A percentile compares a stretch with the other conserved stretches of the same genome.
phyloP scores from a whole-genome alignment of 768 basidiomycete genomes.

The Candolleomyces eurysporus region DNA sequence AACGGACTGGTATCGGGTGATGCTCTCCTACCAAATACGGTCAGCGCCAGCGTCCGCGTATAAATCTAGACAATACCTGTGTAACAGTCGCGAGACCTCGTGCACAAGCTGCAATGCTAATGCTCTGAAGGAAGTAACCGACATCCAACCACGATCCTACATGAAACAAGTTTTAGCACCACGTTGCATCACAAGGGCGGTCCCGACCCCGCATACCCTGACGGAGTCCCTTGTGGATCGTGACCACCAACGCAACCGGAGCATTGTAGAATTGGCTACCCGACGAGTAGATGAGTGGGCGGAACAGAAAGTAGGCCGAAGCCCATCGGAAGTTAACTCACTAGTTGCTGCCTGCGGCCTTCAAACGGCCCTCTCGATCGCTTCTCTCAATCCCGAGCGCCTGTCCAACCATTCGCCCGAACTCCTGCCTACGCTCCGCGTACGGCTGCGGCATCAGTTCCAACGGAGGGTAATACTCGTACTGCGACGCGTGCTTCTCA shows the following conservation, averaged over 20 bases:
- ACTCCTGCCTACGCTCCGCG: conserved; percentile 1
- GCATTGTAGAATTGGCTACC: conserved; percentile 7
- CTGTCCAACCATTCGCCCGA: not conserved
- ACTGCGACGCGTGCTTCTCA: not conserved
- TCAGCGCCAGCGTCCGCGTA: not conserved
- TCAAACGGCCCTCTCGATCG: not conserved
- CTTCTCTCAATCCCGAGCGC: not conserved
- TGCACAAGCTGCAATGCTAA: conserved; percentile 5
- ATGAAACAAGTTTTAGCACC: not conserved
- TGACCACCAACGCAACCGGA: conserved; percentile 7
- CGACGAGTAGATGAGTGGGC: not conserved
- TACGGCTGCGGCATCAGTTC: not conserved
- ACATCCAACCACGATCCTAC: conserved; percentile 10
- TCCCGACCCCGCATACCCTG: not conserved
- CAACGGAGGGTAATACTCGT: conserved; percentile 5
- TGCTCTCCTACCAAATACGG: conserved; percentile 3
- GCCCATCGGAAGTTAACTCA: not conserved
- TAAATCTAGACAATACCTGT: not conserved
- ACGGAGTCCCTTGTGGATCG: conserved; percentile 1
- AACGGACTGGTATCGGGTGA: conserved; percentile 6
- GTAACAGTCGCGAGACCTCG: conserved; percentile 8
- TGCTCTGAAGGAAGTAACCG: conserved; percentile 9
- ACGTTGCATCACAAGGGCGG: not conserved
- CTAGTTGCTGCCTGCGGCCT: conserved; percentile 7
- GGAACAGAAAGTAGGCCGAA: not conserved